These are phyloP conservation scores for Mucor indicus DNA, from an alignment of 371 early-diverging fungal species.

Conservation along the genomic window DNA sequence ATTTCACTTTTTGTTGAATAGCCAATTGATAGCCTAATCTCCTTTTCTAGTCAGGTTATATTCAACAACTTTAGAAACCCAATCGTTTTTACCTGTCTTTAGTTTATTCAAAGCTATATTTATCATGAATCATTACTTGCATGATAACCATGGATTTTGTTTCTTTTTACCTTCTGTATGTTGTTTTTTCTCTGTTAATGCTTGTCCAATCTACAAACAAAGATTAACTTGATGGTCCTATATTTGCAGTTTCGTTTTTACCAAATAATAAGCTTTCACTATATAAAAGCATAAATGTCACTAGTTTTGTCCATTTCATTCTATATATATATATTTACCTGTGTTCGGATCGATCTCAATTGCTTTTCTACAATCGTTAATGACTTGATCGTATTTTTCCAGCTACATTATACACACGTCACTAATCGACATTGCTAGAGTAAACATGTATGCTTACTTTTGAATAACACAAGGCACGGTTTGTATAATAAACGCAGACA, in stretches of 20 bases:
- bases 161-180: conserved; percentile 39
- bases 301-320: background rate
- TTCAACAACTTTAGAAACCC: background rate
- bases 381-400: conserved; percentile 54
- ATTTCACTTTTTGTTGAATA: conserved; percentile 55
- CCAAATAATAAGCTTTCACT: conserved; percentile 75
- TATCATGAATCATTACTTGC: background rate
- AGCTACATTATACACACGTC: conserved; percentile 24
- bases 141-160: background rate
- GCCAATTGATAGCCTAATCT: conserved; percentile 49
- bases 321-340: conserved; percentile 29
- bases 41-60: background rate
- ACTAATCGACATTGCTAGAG: background rate
- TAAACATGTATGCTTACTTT: conserved; percentile 41
- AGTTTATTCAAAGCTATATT: conserved; percentile 49
- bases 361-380: conserved; percentile 66
- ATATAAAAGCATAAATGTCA: background rate
- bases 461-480: conserved; percentile 74
- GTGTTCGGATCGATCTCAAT: conserved; percentile 66
- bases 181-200: conserved; percentile 46
- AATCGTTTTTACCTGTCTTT: conserved; percentile 44
- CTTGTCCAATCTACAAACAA: conserved; percentile 51
- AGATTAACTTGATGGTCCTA: background rate
- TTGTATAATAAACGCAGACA: conserved; percentile 71
- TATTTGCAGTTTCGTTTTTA: conserved; percentile 14